Evolutionary conservation across 2,329 filamentous ascomycete species (phyloP).

Genomic region (Bipolaris oryzae): DNA sequence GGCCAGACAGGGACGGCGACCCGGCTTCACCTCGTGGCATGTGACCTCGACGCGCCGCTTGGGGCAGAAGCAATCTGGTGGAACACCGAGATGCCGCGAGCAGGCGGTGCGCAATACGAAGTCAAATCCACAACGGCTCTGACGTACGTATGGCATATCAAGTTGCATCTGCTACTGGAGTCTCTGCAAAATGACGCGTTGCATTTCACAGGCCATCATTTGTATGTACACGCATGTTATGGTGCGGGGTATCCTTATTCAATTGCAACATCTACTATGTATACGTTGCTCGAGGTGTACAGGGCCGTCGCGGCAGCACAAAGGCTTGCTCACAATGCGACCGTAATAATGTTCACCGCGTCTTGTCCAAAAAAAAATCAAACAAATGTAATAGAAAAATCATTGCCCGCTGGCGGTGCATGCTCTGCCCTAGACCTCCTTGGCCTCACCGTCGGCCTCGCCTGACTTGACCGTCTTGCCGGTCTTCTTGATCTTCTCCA

Average conservation of each 20-base stretch:
- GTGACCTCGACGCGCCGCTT: slow-evolving; percentile 23
- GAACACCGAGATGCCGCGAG: slow-evolving; percentile 25
- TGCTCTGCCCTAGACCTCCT: slow-evolving; percentile 33
- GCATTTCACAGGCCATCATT: not conserved
- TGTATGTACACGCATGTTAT: not conserved
- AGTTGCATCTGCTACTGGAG: too few species aligned
- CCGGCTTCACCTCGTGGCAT: slow-evolving; percentile 34
- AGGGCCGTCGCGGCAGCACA: slow-evolving; percentile 12
- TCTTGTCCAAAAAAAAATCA: slow-evolving; percentile 17
- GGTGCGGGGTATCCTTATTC: slow-evolving; percentile 10
- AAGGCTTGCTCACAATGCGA: slow-evolving; percentile 8
- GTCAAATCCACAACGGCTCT: not conserved
- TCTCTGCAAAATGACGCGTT: not conserved
- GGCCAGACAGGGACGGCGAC: slow-evolving; percentile 25
- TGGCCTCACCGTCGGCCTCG: slow-evolving; percentile 66
- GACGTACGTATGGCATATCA: too few species aligned
- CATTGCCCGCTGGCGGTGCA: not conserved
- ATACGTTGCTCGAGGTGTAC: slow-evolving; percentile 3
- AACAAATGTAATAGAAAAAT: slow-evolving; percentile 21
- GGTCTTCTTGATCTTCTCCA: slow-evolving; percentile 91
- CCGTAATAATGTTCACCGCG: slow-evolving; percentile 27
- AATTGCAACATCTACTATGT: slow-evolving; percentile 8
- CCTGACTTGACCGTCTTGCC: slow-evolving; percentile 87
- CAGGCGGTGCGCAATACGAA: not conserved
- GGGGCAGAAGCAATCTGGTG: slow-evolving; percentile 18